These are phyloP conservation scores for Limnanthes douglasii DNA, from an alignment of 345 rosid genomes.

Conservation along the genomic window DNA sequence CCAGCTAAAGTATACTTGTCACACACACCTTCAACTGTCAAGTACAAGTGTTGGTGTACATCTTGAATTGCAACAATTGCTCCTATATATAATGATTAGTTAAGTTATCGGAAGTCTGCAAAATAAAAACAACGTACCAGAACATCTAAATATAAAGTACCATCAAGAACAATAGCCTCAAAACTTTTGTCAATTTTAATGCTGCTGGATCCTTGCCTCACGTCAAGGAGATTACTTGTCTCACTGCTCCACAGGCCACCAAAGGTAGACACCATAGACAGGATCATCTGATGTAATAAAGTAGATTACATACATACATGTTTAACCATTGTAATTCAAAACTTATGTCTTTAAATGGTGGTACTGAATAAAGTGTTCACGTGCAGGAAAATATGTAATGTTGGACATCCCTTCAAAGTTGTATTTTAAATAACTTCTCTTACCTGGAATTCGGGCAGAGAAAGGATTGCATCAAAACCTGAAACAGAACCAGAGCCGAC, in stretches of 20 bases:
- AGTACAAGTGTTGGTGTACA: constrained; percentile 69
- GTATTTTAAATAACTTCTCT: constrained; percentile 2
- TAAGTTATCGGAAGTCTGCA: constrained; percentile 9
- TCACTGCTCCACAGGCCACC: constrained; percentile 24
- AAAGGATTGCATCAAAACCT: constrained; percentile 53
- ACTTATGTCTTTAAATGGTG: background rate
- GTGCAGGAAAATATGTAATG: background rate
- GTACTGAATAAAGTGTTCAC: constrained; percentile 1
- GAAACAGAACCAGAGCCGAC: constrained; percentile 53
- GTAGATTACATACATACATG: too few species aligned
- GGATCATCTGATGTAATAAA: constrained; percentile 42
- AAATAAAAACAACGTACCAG: constrained; percentile 5
- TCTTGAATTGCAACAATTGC: constrained; percentile 84
- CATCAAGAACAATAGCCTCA: constrained; percentile 55
- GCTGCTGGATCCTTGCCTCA: constrained; percentile 17
- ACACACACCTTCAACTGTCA: constrained; percentile 55
- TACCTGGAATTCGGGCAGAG: constrained; percentile 70
- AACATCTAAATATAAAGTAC: constrained; percentile 32
- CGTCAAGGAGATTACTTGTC: constrained; percentile 14
- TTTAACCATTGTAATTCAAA: constrained; percentile 3
- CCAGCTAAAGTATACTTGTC: constrained; percentile 41
- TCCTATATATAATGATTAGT: constrained; percentile 27
- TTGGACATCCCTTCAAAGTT: background rate
- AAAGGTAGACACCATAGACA: constrained; percentile 44
- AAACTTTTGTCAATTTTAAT: constrained; percentile 27